phyloP scores from a whole-genome alignment of 2,329 filamentous ascomycete genomes.

The Apiospora kogelbergensis region DNA sequence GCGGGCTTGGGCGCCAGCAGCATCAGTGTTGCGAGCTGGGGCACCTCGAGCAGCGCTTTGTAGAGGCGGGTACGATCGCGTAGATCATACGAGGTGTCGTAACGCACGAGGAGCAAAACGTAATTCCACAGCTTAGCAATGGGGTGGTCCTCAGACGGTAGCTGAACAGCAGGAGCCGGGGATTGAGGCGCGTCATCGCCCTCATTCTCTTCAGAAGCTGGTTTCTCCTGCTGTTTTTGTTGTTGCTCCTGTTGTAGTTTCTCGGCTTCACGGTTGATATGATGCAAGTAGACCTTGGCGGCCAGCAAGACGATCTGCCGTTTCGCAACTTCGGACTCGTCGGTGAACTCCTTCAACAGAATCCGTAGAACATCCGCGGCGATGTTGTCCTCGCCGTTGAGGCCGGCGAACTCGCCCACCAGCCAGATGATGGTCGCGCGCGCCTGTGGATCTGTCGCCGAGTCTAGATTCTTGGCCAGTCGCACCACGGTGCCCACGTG shows the following conservation, averaged over 20 bases:
- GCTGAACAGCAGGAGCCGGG: conserved; percentile 29
- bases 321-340: conserved; percentile 83
- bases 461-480: conserved; percentile 87
- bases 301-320: conserved; percentile 89
- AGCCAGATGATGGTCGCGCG: conserved; percentile 96
- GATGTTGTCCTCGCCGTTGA: conserved; percentile 81
- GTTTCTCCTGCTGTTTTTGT: conserved; percentile 35
- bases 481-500: conserved; percentile 86
- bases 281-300: conserved; percentile 94
- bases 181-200: conserved; percentile 21
- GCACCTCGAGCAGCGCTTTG: conserved; percentile 76
- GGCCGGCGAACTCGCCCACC: conserved; percentile 87
- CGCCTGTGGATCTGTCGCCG: conserved; percentile 81
- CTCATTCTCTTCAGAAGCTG: conserved; percentile 31
- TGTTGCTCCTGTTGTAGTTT: conserved; percentile 16
- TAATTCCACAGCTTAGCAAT: conserved; percentile 83
- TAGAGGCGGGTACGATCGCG: conserved; percentile 90
- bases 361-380: conserved; percentile 91
- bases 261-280: conserved; percentile 67
- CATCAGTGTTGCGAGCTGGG: conserved; percentile 86
- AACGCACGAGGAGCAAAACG: conserved; percentile 79
- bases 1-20: conserved; percentile 93
- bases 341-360: conserved; percentile 78
- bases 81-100: conserved; percentile 92
- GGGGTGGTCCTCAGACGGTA: conserved; percentile 55